Percentiles rank a stretch among this genome's conserved stretches.
phyloP scores from a whole-genome alignment of 768 basidiomycete species.

The Leccinellum rugosiceps region DNA sequence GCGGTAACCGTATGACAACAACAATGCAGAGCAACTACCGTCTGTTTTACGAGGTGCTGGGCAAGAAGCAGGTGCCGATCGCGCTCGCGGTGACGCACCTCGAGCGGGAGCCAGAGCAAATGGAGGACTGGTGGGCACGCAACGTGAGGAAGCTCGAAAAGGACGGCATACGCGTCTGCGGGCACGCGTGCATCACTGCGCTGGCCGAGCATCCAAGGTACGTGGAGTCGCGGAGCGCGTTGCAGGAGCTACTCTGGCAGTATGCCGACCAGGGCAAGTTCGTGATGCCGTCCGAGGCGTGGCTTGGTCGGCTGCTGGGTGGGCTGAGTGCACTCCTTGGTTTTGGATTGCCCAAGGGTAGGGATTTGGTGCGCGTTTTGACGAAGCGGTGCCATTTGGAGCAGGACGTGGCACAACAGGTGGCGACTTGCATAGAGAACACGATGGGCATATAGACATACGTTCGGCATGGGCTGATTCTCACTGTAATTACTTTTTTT shows the following conservation, averaged over 20 bases:
- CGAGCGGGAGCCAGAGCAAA: conserved; percentile 26
- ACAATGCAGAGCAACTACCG: conserved; percentile 30
- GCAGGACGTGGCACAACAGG: conserved; percentile 21
- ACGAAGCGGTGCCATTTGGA: conserved; percentile 25
- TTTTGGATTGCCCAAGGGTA: conserved; percentile 17
- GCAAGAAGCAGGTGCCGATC: conserved; percentile 36
- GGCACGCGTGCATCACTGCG: conserved; percentile 31
- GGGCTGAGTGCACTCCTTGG: conserved; percentile 18
- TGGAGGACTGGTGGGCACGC: conserved; percentile 33
- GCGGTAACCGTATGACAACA: conserved; percentile 28
- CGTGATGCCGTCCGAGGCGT: conserved; percentile 20
- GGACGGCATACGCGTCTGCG: conserved; percentile 17
- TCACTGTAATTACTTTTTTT: not conserved
- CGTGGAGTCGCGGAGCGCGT: conserved; percentile 13
- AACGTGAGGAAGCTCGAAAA: conserved; percentile 20
- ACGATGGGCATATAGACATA: conserved; percentile 5
- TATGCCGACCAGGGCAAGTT: conserved; percentile 26
- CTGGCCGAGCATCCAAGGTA: conserved; percentile 22
- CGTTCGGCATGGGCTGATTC: not conserved
- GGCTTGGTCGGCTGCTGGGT: conserved; percentile 18
- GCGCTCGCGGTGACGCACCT: conserved; percentile 39
- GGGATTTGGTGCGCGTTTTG: conserved; percentile 21
- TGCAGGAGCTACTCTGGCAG: conserved; percentile 20
- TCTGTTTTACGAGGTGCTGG: conserved; percentile 40
- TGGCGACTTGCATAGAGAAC: conserved; percentile 22